Evolutionary conservation across 768 basidiomycete species (phyloP), one percentile per base, ranked within the genome.

Genomic region (Suillus americanus): DNA sequence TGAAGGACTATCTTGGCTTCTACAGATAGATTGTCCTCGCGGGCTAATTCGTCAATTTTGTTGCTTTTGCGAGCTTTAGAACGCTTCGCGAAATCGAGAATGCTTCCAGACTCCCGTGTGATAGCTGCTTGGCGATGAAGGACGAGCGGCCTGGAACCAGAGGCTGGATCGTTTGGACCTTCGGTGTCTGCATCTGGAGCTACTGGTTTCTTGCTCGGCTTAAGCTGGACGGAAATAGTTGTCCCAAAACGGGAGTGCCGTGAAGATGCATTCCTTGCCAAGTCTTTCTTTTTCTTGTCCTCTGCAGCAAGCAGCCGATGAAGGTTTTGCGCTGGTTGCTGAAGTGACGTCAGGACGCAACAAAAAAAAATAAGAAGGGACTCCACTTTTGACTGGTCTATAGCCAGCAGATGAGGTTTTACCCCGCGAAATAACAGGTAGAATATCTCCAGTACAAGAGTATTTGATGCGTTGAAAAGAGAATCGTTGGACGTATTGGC

Each of bases 211-310:
- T 85, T 86, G 67, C 83, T 84, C 16, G 87, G 75, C 64, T 89
- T 90, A 50, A 91, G 80, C 66, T 83, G 86, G 61, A 99, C 89
- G 25, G 90, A 80, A 67, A 99, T 89, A 10, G 96, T 99, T 3
- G 97, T 99, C 1, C 97, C 97, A 76, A 99, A 99, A 56, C 96
- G 88, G 30, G 95, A 94, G 78, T 99, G 97, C 38, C 97, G 86
- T 25, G 94, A 92, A 60, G 88, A 77, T 5, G 85, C 79, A 56
- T 81, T 79, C 56, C 86, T 82, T 0, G 85, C 81, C 30, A 84
- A 73, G 62, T 86, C 81, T 40, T 83, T 81, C 65, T 88, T 89
- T 48, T 80, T 81, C 63, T 83, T 85, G 66, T 86, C 87, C 78
- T 99, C 97, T 40, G 83, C 78, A 4, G 87, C 89, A 18, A 99